phyloP scores from a whole-genome alignment of 2,329 filamentous ascomycete genomes.

The Gliomastix tumulicola region DNA sequence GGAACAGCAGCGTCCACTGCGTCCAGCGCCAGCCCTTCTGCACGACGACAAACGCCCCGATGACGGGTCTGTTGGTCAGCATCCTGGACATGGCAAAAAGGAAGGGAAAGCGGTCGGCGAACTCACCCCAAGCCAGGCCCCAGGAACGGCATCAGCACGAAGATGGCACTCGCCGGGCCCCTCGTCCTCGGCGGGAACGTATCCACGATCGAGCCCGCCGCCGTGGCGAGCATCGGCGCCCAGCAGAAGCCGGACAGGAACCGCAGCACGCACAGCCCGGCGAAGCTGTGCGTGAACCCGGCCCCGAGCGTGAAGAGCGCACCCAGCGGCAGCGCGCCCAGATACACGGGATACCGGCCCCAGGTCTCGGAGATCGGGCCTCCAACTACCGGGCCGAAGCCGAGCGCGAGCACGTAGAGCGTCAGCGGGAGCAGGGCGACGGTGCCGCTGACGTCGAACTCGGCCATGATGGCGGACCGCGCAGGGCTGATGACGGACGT shows the following conservation, averaged over 20 bases:
- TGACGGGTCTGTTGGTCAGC: constrained; percentile 28
- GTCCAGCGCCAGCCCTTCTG: constrained; percentile 47
- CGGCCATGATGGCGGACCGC: constrained; percentile 32
- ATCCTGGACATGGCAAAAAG: background rate
- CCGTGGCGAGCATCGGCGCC: constrained; percentile 40
- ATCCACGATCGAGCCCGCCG: constrained; percentile 42
- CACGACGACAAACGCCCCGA: constrained; percentile 38
- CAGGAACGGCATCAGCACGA: constrained; percentile 43
- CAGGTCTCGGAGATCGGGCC: constrained; percentile 52
- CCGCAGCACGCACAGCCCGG: constrained; percentile 42
- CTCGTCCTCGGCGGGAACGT: constrained; percentile 33
- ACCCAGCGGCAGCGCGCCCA: constrained; percentile 35
- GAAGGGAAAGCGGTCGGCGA: constrained; percentile 9
- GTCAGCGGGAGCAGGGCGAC: constrained; percentile 52
- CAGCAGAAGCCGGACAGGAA: constrained; percentile 49
- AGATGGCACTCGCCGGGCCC: constrained; percentile 33
- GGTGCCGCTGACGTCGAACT: constrained; percentile 48
- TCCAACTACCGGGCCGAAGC: constrained; percentile 50
- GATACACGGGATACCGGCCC: constrained; percentile 47
- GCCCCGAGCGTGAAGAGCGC: constrained; percentile 50
- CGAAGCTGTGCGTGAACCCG: constrained; percentile 42
- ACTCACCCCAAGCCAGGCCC: constrained; percentile 43
- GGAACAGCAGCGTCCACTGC: constrained; percentile 41
- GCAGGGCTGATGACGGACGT: constrained; percentile 47
- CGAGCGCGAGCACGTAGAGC: constrained; percentile 53